Evolutionary conservation across 2,329 filamentous ascomycete genomes (phyloP).

Genomic region (Aspergillus awamori): DNA sequence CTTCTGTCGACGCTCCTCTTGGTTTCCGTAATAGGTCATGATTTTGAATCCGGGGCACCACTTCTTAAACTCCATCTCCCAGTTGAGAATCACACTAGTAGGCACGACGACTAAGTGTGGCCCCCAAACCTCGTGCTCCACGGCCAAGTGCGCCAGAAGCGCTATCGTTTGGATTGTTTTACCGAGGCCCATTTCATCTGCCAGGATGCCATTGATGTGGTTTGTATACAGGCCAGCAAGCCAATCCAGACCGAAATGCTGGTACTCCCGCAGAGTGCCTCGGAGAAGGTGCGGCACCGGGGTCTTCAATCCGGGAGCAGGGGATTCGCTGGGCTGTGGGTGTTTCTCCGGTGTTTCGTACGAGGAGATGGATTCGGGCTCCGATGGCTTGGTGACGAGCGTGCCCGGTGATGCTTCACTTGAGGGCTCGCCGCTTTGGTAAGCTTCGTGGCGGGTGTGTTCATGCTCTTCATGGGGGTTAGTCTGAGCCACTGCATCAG

Average conservation of each 20-base stretch:
- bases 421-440: slow-evolving; percentile 38
- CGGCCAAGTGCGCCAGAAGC: slow-evolving; percentile 86
- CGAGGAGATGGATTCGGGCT: slow-evolving; percentile 49
- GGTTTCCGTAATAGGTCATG: slow-evolving; percentile 91
- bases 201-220: slow-evolving; percentile 91
- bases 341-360: slow-evolving; percentile 41
- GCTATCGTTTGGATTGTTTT: slow-evolving; percentile 99
- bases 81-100: slow-evolving; percentile 98
- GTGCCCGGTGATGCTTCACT: slow-evolving; percentile 49
- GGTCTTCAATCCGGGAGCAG: slow-evolving; percentile 58
- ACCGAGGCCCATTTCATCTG: slow-evolving; percentile 97
- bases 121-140: slow-evolving; percentile 89
- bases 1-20: slow-evolving; percentile 89
- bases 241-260: slow-evolving; percentile 97
- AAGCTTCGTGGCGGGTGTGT: slow-evolving; percentile 25
- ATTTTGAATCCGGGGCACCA: slow-evolving; percentile 98
- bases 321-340: slow-evolving; percentile 42
- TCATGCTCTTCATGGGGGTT: slow-evolving; percentile 21
- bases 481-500: not conserved
- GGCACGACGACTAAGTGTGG: slow-evolving; percentile 95
- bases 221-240: slow-evolving; percentile 89
- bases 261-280: slow-evolving; percentile 90
- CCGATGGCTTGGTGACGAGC: slow-evolving; percentile 48
- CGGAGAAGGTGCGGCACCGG: slow-evolving; percentile 81
- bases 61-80: slow-evolving; percentile 99